These are phyloP conservation scores for Skeletonema potamos DNA, from an alignment of 108 stramenopile genomes.

Conservation along the genomic window DNA sequence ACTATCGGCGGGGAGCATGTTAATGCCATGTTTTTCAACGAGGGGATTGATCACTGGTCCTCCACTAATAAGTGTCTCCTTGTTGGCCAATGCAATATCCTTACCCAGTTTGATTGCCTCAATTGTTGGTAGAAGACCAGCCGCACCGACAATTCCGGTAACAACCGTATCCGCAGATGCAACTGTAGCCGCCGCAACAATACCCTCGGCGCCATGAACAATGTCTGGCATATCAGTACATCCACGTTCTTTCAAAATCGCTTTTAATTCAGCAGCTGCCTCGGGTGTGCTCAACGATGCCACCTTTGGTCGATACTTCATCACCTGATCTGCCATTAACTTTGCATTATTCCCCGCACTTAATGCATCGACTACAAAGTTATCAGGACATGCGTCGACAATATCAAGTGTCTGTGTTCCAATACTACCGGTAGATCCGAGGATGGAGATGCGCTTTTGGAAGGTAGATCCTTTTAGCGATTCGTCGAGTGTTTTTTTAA, in stretches of 20 bases:
- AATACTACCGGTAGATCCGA: slow-evolving; percentile 93
- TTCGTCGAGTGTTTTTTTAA: slow-evolving; percentile 67
- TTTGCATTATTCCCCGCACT: slow-evolving; percentile 86
- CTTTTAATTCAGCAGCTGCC: slow-evolving; percentile 61
- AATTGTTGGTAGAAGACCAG: slow-evolving; percentile 92
- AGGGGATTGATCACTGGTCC: slow-evolving; percentile 96
- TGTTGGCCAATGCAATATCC: slow-evolving; percentile 96
- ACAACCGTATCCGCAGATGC: slow-evolving; percentile 85
- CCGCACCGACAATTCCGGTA: slow-evolving; percentile 96
- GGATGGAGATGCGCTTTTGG: slow-evolving; percentile 80
- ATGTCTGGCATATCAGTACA: slow-evolving; percentile 73
- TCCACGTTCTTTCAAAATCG: slow-evolving; percentile 51
- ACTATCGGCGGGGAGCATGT: slow-evolving; percentile 95
- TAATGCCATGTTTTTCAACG: slow-evolving; percentile 89
- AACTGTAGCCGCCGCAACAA: slow-evolving; percentile 79
- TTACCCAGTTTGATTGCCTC: slow-evolving; percentile 94
- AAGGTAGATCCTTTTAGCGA: slow-evolving; percentile 78
- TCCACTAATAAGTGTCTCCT: slow-evolving; percentile 97
- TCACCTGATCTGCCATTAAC: slow-evolving; percentile 91
- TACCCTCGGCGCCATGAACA: slow-evolving; percentile 80
- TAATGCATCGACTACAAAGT: slow-evolving; percentile 91
- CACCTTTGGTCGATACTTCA: slow-evolving; percentile 83
- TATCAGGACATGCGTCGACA: slow-evolving; percentile 90
- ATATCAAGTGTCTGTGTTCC: slow-evolving; percentile 98
- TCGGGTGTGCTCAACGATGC: slow-evolving; percentile 66